Evolutionary conservation across 2,329 filamentous ascomycete genomes (phyloP).

Genomic region (Aspergillus nomiae): DNA sequence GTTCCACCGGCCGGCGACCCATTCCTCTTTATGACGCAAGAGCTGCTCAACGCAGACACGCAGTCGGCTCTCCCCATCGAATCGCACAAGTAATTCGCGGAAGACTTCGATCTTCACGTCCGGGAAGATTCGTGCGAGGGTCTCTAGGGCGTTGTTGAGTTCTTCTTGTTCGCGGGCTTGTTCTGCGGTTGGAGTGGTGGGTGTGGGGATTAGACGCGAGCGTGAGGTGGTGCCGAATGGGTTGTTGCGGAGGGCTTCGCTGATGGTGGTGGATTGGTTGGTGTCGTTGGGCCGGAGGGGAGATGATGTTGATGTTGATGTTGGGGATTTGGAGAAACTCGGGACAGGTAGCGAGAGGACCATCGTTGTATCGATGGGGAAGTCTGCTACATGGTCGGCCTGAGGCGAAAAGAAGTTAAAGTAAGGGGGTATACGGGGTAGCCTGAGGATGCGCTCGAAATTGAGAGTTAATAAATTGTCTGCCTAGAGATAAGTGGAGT

Average conservation of each 20-base stretch:
- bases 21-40: slow-evolving; percentile 48
- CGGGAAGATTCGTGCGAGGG: slow-evolving; percentile 47
- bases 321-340: slow-evolving; percentile 36
- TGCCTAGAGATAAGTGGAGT: not conserved
- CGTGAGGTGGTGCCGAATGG: slow-evolving; percentile 41
- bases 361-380: slow-evolving; percentile 30
- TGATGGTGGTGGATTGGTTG: slow-evolving; percentile 39
- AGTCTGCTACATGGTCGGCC: slow-evolving; percentile 36
- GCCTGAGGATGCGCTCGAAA: not conserved
- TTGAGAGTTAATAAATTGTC: not conserved
- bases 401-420: not conserved
- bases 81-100: slow-evolving; percentile 48
- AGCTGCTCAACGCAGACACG: slow-evolving; percentile 52
- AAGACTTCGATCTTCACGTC: slow-evolving; percentile 51
- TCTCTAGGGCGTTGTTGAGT: slow-evolving; percentile 44
- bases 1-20: slow-evolving; percentile 51
- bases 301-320: slow-evolving; percentile 20
- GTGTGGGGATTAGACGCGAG: slow-evolving; percentile 25
- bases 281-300: slow-evolving; percentile 28
- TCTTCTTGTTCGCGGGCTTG: slow-evolving; percentile 39
- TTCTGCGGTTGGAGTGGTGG: slow-evolving; percentile 27
- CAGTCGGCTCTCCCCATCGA: slow-evolving; percentile 49
- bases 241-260: slow-evolving; percentile 48
- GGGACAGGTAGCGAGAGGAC: slow-evolving; percentile 42
- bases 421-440: not conserved